phyloP scores from a whole-genome alignment of 345 rosid species.

The Populus davidiana region DNA sequence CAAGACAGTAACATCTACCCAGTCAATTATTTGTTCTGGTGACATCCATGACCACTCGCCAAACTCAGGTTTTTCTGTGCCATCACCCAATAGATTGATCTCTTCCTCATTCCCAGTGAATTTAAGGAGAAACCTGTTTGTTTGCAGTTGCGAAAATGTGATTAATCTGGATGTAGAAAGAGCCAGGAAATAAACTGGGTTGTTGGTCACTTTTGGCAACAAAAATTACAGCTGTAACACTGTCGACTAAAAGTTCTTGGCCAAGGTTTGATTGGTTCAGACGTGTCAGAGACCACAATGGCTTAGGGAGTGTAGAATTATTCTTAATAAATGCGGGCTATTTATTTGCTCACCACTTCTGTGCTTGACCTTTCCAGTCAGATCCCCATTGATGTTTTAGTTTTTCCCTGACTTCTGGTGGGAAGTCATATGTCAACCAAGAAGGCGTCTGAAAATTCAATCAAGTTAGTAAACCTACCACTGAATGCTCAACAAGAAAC shows the following conservation, averaged over 20 bases:
- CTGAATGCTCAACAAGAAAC: not conserved
- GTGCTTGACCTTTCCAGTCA: slow-evolving; percentile 98
- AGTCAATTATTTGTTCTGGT: slow-evolving; percentile 61
- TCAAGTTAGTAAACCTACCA: not conserved
- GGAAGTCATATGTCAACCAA: slow-evolving; percentile 93
- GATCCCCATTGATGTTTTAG: slow-evolving; percentile 78
- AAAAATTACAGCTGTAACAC: not conserved
- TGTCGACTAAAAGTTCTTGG: not conserved
- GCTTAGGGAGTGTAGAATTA: not conserved
- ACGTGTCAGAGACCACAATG: not conserved
- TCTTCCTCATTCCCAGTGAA: slow-evolving; percentile 85
- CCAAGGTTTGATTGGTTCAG: not conserved
- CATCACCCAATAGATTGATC: slow-evolving; percentile 82
- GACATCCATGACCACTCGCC: slow-evolving; percentile 84
- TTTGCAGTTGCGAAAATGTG: not conserved
- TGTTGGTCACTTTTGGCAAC: not conserved
- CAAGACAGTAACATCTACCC: slow-evolving; percentile 18
- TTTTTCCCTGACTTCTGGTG: slow-evolving; percentile 81
- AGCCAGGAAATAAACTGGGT: not conserved
- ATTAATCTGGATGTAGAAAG: not conserved
- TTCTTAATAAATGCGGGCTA: not conserved
- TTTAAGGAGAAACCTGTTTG: slow-evolving; percentile 72
- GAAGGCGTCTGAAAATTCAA: slow-evolving; percentile 51
- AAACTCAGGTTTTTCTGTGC: slow-evolving; percentile 87
- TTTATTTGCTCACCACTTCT: slow-evolving; percentile 67